Evolutionary conservation across 148 eudicot genomes (phyloP).

Genomic region (Rhododendron ferrugineum): DNA sequence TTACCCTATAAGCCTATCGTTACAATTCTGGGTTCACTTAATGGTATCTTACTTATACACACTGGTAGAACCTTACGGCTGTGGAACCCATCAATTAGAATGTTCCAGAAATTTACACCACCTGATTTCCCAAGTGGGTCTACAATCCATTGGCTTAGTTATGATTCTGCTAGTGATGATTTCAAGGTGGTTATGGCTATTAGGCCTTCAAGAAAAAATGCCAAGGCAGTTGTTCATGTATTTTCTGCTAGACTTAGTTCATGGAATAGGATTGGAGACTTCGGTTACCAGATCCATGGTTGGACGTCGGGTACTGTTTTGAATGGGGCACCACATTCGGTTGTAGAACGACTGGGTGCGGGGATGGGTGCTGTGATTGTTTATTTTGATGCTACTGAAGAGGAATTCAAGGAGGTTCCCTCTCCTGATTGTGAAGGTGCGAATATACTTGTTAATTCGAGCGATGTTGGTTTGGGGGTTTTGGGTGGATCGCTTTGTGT

Average conservation of each 20-base stretch:
- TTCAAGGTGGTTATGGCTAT: constrained; percentile 6
- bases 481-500: no score
- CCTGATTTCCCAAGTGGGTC: not conserved
- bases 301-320: no score
- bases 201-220: not conserved
- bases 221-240: not conserved
- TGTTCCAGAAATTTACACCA: not conserved
- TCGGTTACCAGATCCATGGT: not conserved
- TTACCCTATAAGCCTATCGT: no score
- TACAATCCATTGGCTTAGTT: not conserved
- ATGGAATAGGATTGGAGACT: not conserved
- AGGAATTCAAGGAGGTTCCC: no score
- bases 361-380: no score
- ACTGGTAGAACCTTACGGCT: not conserved
- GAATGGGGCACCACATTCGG: no score
- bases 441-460: no score
- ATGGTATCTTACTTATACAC: not conserved
- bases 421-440: no score
- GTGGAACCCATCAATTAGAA: constrained; percentile 4
- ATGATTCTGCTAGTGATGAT: not conserved
- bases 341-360: no score
- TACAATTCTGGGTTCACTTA: not conserved
- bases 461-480: no score
- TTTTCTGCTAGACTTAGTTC: not conserved
- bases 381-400: no score